These are phyloP conservation scores for Otatea glauca DNA, from an alignment of 176 grass and related monocot genomes.

Conservation along the genomic window DNA sequence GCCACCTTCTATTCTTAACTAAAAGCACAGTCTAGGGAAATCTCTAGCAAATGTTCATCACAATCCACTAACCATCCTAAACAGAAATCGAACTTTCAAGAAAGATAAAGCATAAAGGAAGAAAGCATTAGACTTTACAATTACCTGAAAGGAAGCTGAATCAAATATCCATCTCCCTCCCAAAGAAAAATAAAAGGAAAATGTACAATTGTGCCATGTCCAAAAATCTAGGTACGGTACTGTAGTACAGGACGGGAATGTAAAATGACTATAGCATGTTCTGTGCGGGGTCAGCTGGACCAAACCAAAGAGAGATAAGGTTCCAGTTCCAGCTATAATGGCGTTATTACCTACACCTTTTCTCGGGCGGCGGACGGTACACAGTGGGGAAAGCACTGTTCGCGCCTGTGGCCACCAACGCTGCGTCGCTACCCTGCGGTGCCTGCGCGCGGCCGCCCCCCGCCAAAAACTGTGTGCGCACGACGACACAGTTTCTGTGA, in stretches of 20 bases:
- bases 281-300: not conserved
- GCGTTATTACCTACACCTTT: not conserved
- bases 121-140: not conserved
- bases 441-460: constrained; percentile 17
- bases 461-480: not conserved
- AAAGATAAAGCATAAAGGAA: not conserved
- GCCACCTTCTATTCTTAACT: not conserved
- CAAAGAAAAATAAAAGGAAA: not conserved
- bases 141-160: not conserved
- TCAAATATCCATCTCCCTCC: not conserved
- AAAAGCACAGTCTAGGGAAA: not conserved
- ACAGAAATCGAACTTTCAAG: not conserved
- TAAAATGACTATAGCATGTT: not conserved
- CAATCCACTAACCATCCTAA: not conserved
- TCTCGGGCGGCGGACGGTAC: not conserved
- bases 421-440: too few species aligned
- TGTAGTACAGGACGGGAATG: not conserved
- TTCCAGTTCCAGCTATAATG: not conserved
- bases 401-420: not conserved
- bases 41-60: not conserved
- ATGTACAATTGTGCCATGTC: not conserved
- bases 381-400: not conserved
- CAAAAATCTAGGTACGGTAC: not conserved
- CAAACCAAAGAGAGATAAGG: constrained; percentile 20
- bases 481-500: not conserved